These are phyloP conservation scores for Colletotrichum sansevieriae DNA, from an alignment of 2,329 filamentous ascomycete species.

Conservation along the genomic window DNA sequence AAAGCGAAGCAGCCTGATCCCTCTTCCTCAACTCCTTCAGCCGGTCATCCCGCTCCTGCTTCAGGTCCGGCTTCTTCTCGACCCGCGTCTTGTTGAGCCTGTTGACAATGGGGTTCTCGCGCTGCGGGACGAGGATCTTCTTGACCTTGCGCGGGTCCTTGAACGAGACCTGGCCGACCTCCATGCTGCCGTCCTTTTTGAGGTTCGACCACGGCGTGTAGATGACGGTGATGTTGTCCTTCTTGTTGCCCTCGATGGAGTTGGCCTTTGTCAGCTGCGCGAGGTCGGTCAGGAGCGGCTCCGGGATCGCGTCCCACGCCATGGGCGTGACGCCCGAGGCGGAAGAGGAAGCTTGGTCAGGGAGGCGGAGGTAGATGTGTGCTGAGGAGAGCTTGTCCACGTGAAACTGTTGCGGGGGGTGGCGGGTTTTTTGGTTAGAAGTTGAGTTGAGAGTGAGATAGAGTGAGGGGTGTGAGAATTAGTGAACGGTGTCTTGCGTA, in stretches of 20 bases:
- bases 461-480: not conserved
- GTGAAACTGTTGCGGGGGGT: conserved; percentile 76
- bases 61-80: conserved; percentile 88
- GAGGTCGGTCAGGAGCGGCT: conserved; percentile 83
- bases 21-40: conserved; percentile 77
- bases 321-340: not conserved
- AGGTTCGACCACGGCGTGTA: conserved; percentile 99
- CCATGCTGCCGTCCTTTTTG: conserved; percentile 96
- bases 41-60: conserved; percentile 83
- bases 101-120: conserved; percentile 94
- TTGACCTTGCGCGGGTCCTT: conserved; percentile 90
- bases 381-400: conserved; percentile 97
- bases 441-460: not conserved
- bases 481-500: conserved; percentile 37
- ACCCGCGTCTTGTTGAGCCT: conserved; percentile 97
- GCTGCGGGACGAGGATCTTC: conserved; percentile 80
- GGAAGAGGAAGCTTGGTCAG: conserved; percentile 66
- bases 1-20: conserved; percentile 74
- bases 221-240: conserved; percentile 95
- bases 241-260: conserved; percentile 99
- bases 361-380: conserved; percentile 92
- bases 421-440: not conserved
- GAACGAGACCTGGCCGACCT: conserved; percentile 93
- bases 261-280: conserved; percentile 99
- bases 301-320: conserved; percentile 83